Conservation (phyloP, 176 grass and related monocot species). For the Carex parvula region DNA sequence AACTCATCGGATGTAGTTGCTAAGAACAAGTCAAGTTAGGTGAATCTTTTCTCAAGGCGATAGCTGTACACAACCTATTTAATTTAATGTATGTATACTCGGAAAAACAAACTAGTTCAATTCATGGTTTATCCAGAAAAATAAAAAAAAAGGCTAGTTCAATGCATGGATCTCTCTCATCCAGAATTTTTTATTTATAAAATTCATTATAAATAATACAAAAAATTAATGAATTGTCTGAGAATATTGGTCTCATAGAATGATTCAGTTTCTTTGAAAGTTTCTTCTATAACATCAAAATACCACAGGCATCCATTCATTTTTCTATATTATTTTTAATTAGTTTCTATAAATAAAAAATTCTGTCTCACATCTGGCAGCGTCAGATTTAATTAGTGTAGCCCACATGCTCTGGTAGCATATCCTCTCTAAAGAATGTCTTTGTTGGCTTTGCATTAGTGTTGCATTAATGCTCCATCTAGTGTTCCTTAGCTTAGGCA, state of each 20-base stretch:
- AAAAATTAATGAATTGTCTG: too few species aligned
- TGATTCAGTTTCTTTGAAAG: too few species aligned
- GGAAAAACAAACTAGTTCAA: constrained; percentile 3
- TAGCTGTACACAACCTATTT: constrained; percentile 22
- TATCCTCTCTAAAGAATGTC: neutral
- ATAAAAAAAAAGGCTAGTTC: too few species aligned
- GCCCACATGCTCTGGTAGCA: constrained; percentile 5
- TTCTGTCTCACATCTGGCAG: neutral
- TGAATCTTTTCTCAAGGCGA: constrained; percentile 22
- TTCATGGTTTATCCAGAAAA: neutral
- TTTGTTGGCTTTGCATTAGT: neutral
- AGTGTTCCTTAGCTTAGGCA: neutral
- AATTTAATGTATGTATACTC: neutral
- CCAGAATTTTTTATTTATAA: too few species aligned
- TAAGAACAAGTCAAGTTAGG: constrained; percentile 18
- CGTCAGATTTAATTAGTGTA: constrained; percentile 13
- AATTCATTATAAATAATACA: too few species aligned
- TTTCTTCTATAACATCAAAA: too few species aligned
- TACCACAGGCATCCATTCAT: too few species aligned
- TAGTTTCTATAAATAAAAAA: too few species aligned
- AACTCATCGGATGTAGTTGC: neutral
- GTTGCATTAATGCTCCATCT: neutral
- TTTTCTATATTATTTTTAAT: too few species aligned
- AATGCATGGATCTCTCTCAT: too few species aligned
- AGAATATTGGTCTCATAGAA: too few species aligned